Evolutionary conservation across 768 basidiomycete species (phyloP).

Genomic region (Lentinula sp.): DNA sequence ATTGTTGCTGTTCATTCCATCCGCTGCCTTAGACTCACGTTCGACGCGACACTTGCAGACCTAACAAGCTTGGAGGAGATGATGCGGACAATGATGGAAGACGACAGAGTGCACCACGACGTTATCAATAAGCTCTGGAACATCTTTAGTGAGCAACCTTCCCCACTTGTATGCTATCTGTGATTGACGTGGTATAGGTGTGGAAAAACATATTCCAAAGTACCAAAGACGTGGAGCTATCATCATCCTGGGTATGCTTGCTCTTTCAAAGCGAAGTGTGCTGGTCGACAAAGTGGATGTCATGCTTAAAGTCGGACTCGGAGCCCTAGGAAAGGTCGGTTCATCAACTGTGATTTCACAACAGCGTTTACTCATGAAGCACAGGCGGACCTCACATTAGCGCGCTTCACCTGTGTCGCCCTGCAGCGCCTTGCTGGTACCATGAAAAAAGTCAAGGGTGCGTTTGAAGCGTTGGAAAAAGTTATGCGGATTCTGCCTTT

Average conservation of each 20-base stretch:
- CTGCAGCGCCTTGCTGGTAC: slow-evolving; percentile 90
- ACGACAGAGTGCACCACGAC: slow-evolving; percentile 66
- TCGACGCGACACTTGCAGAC: slow-evolving; percentile 89
- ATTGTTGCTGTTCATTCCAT: neutral
- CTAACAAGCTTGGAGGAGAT: slow-evolving; percentile 95
- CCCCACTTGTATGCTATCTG: neutral
- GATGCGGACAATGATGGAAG: slow-evolving; percentile 94
- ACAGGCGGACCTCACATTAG: slow-evolving; percentile 70
- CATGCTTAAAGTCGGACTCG: slow-evolving; percentile 83
- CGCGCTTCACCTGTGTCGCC: slow-evolving; percentile 90
- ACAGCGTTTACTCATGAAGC: slow-evolving; percentile 32
- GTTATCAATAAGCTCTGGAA: slow-evolving; percentile 93
- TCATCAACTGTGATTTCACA: neutral
- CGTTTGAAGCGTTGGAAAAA: neutral
- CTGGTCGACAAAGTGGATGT: slow-evolving; percentile 71
- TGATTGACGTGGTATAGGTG: slow-evolving; percentile 41
- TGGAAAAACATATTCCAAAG: slow-evolving; percentile 66
- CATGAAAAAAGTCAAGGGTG: slow-evolving; percentile 95
- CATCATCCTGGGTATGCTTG: slow-evolving; percentile 96
- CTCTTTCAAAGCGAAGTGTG: slow-evolving; percentile 77
- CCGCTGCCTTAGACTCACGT: slow-evolving; percentile 63
- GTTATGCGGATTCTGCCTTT: neutral
- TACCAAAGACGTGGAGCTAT: slow-evolving; percentile 91
- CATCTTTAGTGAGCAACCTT: slow-evolving; percentile 71
- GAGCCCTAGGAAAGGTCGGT: slow-evolving; percentile 72